phyloP scores from a whole-genome alignment of 768 basidiomycete genomes.

The Mycena leptocephala region DNA sequence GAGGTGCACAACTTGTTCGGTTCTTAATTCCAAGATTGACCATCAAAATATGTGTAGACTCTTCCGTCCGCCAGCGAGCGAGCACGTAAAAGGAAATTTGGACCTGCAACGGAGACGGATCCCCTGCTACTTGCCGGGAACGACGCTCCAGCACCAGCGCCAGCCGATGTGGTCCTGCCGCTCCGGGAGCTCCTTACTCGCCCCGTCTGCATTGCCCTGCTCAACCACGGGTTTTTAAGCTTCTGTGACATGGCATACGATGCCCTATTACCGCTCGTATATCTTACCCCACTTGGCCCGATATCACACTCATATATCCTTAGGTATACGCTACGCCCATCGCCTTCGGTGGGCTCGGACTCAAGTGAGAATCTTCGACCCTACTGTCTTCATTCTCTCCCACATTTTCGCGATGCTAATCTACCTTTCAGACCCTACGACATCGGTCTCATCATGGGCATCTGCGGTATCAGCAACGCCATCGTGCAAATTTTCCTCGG shows the following conservation, averaged over 20 bases:
- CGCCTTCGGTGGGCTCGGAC: conserved; percentile 4
- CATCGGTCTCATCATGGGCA: conserved; percentile 65
- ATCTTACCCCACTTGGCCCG: background rate
- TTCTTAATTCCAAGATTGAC: background rate
- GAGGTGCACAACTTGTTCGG: background rate
- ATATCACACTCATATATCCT: background rate
- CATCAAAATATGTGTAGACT: background rate
- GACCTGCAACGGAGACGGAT: background rate
- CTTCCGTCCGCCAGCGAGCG: background rate
- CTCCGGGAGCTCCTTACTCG: background rate
- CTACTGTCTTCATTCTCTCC: background rate
- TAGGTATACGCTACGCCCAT: conserved; percentile 19
- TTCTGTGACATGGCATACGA: background rate
- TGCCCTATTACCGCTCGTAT: background rate
- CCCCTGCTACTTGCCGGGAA: background rate
- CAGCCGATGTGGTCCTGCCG: background rate
- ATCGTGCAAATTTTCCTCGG: conserved; percentile 71
- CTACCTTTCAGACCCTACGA: background rate
- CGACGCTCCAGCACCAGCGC: background rate
- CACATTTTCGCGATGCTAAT: too few species aligned
- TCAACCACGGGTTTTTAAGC: background rate
- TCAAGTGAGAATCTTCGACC: background rate
- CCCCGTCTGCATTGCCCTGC: background rate
- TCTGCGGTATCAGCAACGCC: conserved; percentile 68
- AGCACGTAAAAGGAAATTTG: background rate